Evolutionary conservation across 2,329 filamentous ascomycete genomes (phyloP).

Genomic region (Dactylellina drechsleri): DNA sequence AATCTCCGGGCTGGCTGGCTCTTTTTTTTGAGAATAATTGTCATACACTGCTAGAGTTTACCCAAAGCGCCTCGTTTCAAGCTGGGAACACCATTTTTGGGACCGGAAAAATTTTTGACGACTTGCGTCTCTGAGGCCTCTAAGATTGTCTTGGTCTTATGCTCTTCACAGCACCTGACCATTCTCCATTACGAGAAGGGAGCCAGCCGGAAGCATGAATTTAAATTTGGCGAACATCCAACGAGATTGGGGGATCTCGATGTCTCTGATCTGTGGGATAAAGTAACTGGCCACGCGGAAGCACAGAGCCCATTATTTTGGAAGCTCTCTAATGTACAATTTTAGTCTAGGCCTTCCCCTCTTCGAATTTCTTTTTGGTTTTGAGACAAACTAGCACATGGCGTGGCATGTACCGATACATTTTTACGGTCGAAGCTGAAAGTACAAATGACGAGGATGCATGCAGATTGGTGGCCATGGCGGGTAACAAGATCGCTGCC

Average conservation of each 20-base stretch:
- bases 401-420: slow-evolving; percentile 19
- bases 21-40: slow-evolving; percentile 25
- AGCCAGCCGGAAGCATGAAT: background rate
- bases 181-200: slow-evolving; percentile 1
- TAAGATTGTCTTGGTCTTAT: background rate
- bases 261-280: slow-evolving; percentile 17
- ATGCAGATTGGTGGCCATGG: slow-evolving; percentile 33
- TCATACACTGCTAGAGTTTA: background rate
- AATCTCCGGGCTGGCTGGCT: slow-evolving; percentile 23
- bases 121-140: slow-evolving; percentile 16
- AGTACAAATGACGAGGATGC: slow-evolving; percentile 16
- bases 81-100: slow-evolving; percentile 8
- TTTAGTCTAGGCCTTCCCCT: slow-evolving; percentile 23
- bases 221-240: background rate
- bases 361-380: background rate
- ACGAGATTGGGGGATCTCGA: slow-evolving; percentile 24
- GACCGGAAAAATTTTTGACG: slow-evolving; percentile 37
- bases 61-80: background rate
- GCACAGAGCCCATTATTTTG: background rate
- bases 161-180: slow-evolving; percentile 19
- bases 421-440: background rate
- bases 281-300: background rate
- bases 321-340: slow-evolving; percentile 5
- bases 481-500: background rate
- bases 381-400: slow-evolving; percentile 43